These are phyloP conservation scores for Saccharomycopsis amapae DNA, from an alignment of 805 yeast species.

Conservation along the genomic window DNA sequence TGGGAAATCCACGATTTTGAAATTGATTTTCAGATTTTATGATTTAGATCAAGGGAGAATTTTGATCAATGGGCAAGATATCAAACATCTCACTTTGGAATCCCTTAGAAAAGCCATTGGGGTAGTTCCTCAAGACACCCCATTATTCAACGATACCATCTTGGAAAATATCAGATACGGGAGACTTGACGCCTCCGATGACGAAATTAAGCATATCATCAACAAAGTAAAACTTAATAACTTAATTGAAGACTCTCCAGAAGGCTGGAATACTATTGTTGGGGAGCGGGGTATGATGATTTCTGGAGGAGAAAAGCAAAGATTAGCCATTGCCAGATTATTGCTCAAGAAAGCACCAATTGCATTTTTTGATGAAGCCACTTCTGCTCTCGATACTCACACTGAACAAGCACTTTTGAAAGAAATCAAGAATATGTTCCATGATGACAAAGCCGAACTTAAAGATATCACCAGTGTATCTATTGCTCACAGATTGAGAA, in stretches of 20 bases:
- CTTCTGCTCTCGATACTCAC: conserved; percentile 93
- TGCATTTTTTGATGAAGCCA: conserved; percentile 94
- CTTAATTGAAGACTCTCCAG: conserved; percentile 66
- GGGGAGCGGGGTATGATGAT: conserved; percentile 99
- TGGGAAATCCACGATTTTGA: conserved; percentile 85
- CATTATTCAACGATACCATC: conserved; percentile 86
- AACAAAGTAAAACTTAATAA: conserved; percentile 60
- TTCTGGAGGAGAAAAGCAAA: conserved; percentile 97
- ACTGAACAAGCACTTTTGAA: conserved; percentile 80
- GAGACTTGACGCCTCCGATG: conserved; percentile 60
- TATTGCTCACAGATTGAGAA: conserved; percentile 89
- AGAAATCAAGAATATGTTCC: conserved; percentile 66
- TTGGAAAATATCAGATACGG: conserved; percentile 87
- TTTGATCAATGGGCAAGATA: conserved; percentile 82
- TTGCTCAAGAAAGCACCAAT: conserved; percentile 79
- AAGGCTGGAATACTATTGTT: conserved; percentile 77
- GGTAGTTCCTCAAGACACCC: conserved; percentile 97
- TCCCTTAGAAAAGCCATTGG: conserved; percentile 71
- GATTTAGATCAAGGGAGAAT: conserved; percentile 77
- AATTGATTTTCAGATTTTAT: conserved; percentile 82
- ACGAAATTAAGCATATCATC: conserved; percentile 60
- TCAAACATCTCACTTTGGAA: conserved; percentile 65
- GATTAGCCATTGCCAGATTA: conserved; percentile 91
- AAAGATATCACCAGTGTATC: conserved; percentile 65
- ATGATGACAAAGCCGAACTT: conserved; percentile 24